phyloP scores from a whole-genome alignment of 768 basidiomycete species.

The Tephrocybe rancida region DNA sequence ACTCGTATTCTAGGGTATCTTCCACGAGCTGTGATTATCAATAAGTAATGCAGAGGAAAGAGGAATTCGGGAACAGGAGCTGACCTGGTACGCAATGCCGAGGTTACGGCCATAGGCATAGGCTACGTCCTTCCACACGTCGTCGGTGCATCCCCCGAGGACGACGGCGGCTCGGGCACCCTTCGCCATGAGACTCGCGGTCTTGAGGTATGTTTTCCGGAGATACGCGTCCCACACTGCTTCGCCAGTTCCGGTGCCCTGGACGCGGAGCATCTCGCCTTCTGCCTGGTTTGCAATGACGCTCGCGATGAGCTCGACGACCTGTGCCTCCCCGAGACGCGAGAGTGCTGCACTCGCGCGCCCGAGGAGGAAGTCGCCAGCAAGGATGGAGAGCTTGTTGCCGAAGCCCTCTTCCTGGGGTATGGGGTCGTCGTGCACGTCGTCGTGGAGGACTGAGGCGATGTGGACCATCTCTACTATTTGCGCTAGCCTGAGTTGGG shows the following conservation, averaged over 20 bases:
- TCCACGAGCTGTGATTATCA: conserved; percentile 67
- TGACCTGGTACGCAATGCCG: conserved; percentile 69
- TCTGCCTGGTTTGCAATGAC: conserved; percentile 97
- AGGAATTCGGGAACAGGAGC: not conserved
- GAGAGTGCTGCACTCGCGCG: conserved; percentile 87
- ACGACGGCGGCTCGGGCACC: conserved; percentile 81
- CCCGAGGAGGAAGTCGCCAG: conserved; percentile 94
- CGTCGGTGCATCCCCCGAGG: conserved; percentile 78
- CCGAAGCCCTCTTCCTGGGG: conserved; percentile 74
- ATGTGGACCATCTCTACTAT: conserved; percentile 99
- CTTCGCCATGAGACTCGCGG: conserved; percentile 90
- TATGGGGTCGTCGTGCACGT: conserved; percentile 74
- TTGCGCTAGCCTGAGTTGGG: conserved; percentile 91
- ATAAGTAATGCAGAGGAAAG: conserved; percentile 1
- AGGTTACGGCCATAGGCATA: conserved; percentile 91
- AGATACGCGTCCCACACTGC: conserved; percentile 82
- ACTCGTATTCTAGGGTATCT: conserved; percentile 78
- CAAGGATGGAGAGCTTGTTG: conserved; percentile 93
- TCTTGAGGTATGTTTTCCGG: conserved; percentile 72
- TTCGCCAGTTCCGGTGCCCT: conserved; percentile 49
- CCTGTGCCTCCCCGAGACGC: conserved; percentile 83
- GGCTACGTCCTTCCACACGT: conserved; percentile 83
- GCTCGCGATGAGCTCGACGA: conserved; percentile 90
- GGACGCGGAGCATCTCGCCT: conserved; percentile 87
- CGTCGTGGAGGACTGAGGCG: conserved; percentile 91